Base-by-base conservation (phyloP, 73 alveolate genomes). In the Paramecium primaurelia region DNA sequence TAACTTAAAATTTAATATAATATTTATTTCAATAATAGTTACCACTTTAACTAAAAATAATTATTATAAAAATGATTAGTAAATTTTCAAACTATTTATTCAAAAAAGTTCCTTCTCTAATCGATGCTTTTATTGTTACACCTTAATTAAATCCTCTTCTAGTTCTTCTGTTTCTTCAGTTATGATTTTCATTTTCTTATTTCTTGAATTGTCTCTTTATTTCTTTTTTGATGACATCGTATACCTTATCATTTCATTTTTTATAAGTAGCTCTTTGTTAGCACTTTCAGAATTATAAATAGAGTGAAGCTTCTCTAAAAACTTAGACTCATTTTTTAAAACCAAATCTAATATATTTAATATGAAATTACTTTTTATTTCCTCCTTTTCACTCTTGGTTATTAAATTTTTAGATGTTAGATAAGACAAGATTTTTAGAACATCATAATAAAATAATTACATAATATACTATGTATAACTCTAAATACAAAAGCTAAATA, bases 11-110 rank as follows among this genome's bases (percentile, higher is more conserved):
- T 12, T 54, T 54, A 16, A 54, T 18, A n/a, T n/a, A 54, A 1
- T 16, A 54, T 54, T 54, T 16, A 54, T 54, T 8, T 54, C 8
- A 54, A 54, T 54, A n/a, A n/a, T 18, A 9, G 7, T n/a, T n/a
- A 64, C n/a, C 83, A 30, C 83, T 64, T 22, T 64, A 64, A 64
- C 83, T 64, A 26, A 34, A 59, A 28, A 64, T 30, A 30, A 64
- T 64, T 64, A 64, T 64, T 64, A 64, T 64, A 64, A 64, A 64
- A 64, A 64, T 64, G 38, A 64, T 64, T 64, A 64, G 83, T 64
- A 64, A 64, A 64, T 25, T 64, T 30, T 30, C 28, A 64, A 6
- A 20, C 28, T 26, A 30, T 30, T 1, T 34, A 26, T 64, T 34
- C 83, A 16, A 64, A 30, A 11, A 64, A 28, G 49, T 30, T 30